Evolutionary conservation across 2,329 filamentous ascomycete genomes (phyloP), one percentile per base, ranked within the genome.

Genomic region (Karstenula rhodostoma): DNA sequence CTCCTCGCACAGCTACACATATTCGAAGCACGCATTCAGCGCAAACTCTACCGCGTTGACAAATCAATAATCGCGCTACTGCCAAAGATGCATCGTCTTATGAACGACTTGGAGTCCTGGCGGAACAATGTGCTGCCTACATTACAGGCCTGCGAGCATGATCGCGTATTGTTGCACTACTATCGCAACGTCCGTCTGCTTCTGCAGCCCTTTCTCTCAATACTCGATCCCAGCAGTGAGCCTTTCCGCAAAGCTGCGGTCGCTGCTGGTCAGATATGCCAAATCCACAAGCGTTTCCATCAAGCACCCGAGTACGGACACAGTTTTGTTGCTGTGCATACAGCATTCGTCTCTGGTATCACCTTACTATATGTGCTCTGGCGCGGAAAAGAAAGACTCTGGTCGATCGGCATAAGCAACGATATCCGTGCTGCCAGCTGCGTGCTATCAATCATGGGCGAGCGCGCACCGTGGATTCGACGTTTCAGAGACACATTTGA

Each of bases 31-130:
- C 78, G 79, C 19, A 84, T 85, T 32, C 82, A 85, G 62, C 78
- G 82, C 56, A 82, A 82, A n/a, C 80, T 85, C 37, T 85, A 85
- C 64, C 78, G 83, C 15, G 80, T 81, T 15, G 83, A 85, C 61
- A 77, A 79, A 37, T 77, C 81, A 2, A 72, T 84, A 4, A 73
- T 77, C 27, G 72, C 79, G 7, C 3, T 71, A 85, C 4, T 77
- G 77, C n/a, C 75, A 78, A 25, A 84, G 85, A 80, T 85, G 70
- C 79, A 82, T 61, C 77, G 73, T 5, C 74, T 83, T 1, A 79
- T 82, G 49, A 73, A 77, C 33, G 76, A 81, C 50, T 75, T 85
- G 0, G 81, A 84, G 62, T 76, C 79, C 42, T 84, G 82, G 83
- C 81, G 79, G 65, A 56, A 78, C 76, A 3, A 75, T 78, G 7